Evolutionary conservation across 805 yeast species (phyloP).

Genomic region (Candida ficus): DNA sequence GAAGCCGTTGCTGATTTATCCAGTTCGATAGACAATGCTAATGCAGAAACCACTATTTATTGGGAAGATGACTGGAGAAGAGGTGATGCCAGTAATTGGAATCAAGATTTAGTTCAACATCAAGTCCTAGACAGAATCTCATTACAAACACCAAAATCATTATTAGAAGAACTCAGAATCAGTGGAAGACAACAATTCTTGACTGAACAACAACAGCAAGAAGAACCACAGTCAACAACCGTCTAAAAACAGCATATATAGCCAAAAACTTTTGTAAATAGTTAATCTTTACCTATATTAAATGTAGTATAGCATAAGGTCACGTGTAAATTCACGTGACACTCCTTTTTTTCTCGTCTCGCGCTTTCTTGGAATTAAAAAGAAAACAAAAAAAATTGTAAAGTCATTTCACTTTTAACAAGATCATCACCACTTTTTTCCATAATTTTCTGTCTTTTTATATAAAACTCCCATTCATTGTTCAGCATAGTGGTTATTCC

Average conservation of each 20-base stretch:
- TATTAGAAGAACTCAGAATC: conserved; percentile 52
- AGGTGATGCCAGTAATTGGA: conserved; percentile 79
- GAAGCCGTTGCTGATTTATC: conserved; percentile 86
- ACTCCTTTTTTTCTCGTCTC: background rate
- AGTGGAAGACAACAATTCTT: conserved; percentile 25
- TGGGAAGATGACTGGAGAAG: conserved; percentile 91
- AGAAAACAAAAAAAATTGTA: background rate
- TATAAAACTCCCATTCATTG: too few relatives aligned
- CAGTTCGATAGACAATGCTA: conserved; percentile 61
- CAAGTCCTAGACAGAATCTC: conserved; percentile 45
- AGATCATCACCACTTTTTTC: too few relatives aligned
- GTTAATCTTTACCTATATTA: too few relatives aligned
- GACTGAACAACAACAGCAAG: background rate
- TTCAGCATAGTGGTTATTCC: too few relatives aligned
- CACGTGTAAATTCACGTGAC: background rate
- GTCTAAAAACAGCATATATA: background rate
- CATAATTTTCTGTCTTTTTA: background rate
- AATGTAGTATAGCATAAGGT: too few relatives aligned
- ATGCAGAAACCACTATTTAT: conserved; percentile 38
- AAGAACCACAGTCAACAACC: background rate
- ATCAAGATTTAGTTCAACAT: conserved; percentile 51
- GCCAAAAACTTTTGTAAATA: too few relatives aligned
- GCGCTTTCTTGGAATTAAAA: background rate
- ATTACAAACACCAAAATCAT: conserved; percentile 62
- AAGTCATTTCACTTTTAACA: too few relatives aligned